Evolutionary conservation across 345 rosid genomes (phyloP).

Genomic region (Sonneratia alba): DNA sequence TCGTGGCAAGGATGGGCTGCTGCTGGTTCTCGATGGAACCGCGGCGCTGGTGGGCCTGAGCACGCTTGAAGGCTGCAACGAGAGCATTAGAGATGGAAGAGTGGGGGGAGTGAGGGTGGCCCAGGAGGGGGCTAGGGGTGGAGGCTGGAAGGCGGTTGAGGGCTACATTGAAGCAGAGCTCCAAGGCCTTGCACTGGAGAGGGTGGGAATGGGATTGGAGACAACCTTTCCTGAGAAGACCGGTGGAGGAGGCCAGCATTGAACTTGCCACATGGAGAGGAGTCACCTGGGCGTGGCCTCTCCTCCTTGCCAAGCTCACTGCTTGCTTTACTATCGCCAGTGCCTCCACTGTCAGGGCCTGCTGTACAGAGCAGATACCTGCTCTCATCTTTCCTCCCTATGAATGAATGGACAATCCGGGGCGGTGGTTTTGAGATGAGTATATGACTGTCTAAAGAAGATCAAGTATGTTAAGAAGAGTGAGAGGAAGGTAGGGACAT

Average conservation of each 20-base stretch:
- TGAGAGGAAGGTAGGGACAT: too few species aligned
- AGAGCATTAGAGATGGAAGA: constrained; percentile 65
- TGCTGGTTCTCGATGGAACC: constrained; percentile 75
- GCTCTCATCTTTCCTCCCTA: constrained; percentile 32
- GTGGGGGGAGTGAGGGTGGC: constrained; percentile 19
- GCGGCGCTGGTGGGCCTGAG: constrained; percentile 74
- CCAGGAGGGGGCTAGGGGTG: constrained; percentile 40
- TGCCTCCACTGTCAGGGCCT: constrained; percentile 55
- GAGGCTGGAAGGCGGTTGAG: constrained; percentile 70
- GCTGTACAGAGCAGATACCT: constrained; percentile 49
- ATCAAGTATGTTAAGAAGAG: too few species aligned
- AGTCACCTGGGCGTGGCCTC: constrained; percentile 73
- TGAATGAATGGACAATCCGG: too few species aligned
- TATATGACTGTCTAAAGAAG: too few species aligned
- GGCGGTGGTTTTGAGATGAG: too few species aligned
- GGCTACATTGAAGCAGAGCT: constrained; percentile 71
- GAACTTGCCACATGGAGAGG: constrained; percentile 68
- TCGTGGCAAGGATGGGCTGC: constrained; percentile 60
- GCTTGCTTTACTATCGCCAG: constrained; percentile 48
- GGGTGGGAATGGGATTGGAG: constrained; percentile 67
- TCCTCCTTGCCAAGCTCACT: constrained; percentile 39
- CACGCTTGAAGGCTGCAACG: constrained; percentile 69
- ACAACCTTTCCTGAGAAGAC: constrained; percentile 56
- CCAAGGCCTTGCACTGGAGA: constrained; percentile 66
- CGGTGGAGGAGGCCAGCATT: constrained; percentile 48